These are phyloP conservation scores for Basidioascus undulatus DNA, from an alignment of 768 basidiomycete genomes.

Conservation along the genomic window DNA sequence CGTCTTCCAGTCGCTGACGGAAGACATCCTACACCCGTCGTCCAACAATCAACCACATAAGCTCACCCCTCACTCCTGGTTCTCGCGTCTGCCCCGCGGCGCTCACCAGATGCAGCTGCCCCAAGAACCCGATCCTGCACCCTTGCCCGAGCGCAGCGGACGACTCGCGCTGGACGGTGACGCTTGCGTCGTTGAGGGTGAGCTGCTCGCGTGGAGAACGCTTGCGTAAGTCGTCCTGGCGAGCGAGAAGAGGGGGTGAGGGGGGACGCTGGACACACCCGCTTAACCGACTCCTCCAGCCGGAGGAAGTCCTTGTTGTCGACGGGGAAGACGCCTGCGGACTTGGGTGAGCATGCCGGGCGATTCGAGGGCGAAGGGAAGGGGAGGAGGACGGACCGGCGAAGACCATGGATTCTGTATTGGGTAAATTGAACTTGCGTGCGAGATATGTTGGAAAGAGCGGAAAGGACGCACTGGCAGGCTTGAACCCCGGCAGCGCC, in stretches of 20 bases:
- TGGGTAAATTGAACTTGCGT: too few relatives aligned
- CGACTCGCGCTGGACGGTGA: slow-evolving; percentile 71
- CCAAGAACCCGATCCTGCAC: slow-evolving; percentile 79
- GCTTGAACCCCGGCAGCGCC: slow-evolving; percentile 73
- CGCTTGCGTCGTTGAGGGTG: slow-evolving; percentile 64
- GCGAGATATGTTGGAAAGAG: too few relatives aligned
- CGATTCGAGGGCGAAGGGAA: neutral
- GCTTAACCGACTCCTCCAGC: slow-evolving; percentile 81
- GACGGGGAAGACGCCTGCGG: slow-evolving; percentile 75
- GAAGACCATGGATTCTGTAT: slow-evolving; percentile 81
- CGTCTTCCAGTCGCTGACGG: slow-evolving; percentile 86
- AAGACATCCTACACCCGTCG: slow-evolving; percentile 72
- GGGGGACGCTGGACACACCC: slow-evolving; percentile 28
- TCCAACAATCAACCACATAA: slow-evolving; percentile 15
- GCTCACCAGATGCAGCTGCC: slow-evolving; percentile 81
- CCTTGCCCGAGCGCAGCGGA: slow-evolving; percentile 90
- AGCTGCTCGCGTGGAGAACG: slow-evolving; percentile 29
- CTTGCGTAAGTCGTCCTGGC: neutral
- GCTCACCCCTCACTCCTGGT: too few relatives aligned
- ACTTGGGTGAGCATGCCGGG: slow-evolving; percentile 28
- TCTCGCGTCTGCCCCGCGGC: too few relatives aligned
- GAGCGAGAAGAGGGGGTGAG: neutral
- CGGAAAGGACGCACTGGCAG: too few relatives aligned
- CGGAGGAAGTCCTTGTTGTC: slow-evolving; percentile 77
- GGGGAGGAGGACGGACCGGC: neutral